A percentile compares a stretch with the other conserved stretches of the same genome.
phyloP scores from a whole-genome alignment of 441 rosid genomes.

The Adansonia grandidieri region DNA sequence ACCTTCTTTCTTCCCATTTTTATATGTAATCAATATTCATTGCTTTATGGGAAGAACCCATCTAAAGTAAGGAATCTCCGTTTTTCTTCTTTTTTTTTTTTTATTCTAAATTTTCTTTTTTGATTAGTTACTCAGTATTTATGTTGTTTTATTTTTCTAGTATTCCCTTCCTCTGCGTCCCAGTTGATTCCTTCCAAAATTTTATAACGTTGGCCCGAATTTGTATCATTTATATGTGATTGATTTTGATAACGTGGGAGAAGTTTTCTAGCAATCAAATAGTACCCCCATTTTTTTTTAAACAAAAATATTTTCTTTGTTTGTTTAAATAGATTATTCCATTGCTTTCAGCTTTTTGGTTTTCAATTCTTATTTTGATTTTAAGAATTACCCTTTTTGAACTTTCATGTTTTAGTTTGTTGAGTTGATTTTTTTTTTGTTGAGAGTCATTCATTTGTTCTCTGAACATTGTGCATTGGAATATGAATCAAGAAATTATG shows the following conservation, averaged over 20 bases:
- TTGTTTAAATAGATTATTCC: background rate
- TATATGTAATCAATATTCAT: background rate
- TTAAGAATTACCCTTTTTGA: background rate
- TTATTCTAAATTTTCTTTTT: background rate
- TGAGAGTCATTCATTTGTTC: background rate
- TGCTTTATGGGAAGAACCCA: slow-evolving; percentile 29
- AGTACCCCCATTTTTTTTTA: background rate
- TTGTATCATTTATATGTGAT: background rate
- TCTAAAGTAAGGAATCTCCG: slow-evolving; percentile 38
- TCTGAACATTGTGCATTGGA: slow-evolving; percentile 7
- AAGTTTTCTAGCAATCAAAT: background rate
- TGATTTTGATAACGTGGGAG: background rate
- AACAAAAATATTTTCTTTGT: background rate
- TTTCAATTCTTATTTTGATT: slow-evolving; percentile 12
- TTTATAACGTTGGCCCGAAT: background rate
- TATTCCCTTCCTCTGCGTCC: slow-evolving; percentile 15
- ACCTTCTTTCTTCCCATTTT: slow-evolving; percentile 24
- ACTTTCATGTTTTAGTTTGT: background rate
- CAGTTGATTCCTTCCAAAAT: background rate
- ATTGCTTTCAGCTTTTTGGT: background rate
- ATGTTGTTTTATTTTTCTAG: slow-evolving; percentile 23
- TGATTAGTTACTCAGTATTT: slow-evolving; percentile 16
- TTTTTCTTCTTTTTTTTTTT: slow-evolving; percentile 13
- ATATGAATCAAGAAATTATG: slow-evolving; percentile 24
- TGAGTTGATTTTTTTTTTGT: background rate